Evolutionary conservation across 1,139 yeast genomes (phyloP).

Genomic region (Saccharomyces pastorianus): DNA sequence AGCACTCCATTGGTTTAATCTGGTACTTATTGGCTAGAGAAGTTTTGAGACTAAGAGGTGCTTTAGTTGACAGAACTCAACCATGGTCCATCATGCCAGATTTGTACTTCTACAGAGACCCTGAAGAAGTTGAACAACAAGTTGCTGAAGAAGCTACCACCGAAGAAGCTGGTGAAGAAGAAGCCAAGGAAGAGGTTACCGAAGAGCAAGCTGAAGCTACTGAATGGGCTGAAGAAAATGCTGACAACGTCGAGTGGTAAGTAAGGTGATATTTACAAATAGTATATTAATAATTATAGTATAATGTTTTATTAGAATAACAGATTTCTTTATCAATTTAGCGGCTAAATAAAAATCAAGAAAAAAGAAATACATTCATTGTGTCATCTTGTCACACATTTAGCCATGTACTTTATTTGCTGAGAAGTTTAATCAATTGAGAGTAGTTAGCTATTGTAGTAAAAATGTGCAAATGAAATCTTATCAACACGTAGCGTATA

Average conservation of each 20-base stretch:
- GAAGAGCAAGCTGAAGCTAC: constrained; percentile 60
- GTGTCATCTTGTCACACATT: not conserved
- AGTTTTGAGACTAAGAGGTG: constrained; percentile 98
- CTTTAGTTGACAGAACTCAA: constrained; percentile 92
- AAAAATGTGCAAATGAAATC: not conserved
- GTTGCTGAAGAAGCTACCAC: constrained; percentile 57
- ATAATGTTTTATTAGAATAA: constrained; percentile 11
- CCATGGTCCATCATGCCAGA: constrained; percentile 99
- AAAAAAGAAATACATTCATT: not conserved
- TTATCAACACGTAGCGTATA: not conserved
- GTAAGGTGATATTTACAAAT: constrained; percentile 11
- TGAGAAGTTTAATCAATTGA: not conserved
- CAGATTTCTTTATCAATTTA: not conserved
- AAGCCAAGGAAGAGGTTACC: constrained; percentile 48
- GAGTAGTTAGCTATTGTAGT: not conserved
- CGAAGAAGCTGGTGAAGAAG: constrained; percentile 57
- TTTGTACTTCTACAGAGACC: constrained; percentile 99
- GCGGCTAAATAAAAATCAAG: not conserved
- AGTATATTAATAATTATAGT: constrained; percentile 20
- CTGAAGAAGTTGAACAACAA: constrained; percentile 95
- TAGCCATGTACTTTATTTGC: not conserved
- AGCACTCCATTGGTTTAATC: constrained; percentile 98
- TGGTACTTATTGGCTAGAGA: constrained; percentile 99
- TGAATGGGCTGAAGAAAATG: constrained; percentile 70
- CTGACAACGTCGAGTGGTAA: constrained; percentile 37